A percentile compares a stretch with the other conserved stretches of the same genome.
phyloP scores from a whole-genome alignment of 140 eudicot genomes.

The Flaveria floridana region DNA sequence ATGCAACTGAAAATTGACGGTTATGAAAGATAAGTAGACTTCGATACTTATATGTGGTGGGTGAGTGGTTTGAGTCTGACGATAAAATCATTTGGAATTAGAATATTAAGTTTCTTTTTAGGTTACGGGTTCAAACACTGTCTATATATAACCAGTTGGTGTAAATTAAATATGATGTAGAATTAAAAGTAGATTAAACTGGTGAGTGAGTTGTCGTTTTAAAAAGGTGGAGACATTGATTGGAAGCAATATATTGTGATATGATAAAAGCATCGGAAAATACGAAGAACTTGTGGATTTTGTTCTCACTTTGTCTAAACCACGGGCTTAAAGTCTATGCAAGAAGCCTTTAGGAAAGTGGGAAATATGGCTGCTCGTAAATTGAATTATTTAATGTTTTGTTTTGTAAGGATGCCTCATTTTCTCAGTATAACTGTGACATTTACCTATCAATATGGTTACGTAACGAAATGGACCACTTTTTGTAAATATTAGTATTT shows the following conservation, averaged over 20 bases:
- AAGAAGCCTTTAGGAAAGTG: conserved; percentile 35
- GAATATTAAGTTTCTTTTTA: too few relatives aligned
- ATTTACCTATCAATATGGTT: neutral
- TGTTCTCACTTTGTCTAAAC: conserved; percentile 1
- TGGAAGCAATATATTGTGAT: neutral
- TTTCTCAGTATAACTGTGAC: neutral
- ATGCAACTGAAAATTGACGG: conserved; percentile 36
- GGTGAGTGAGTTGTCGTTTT: too few relatives aligned
- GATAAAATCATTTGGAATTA: too few relatives aligned
- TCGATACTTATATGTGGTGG: neutral
- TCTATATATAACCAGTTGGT: too few relatives aligned
- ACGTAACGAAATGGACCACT: neutral
- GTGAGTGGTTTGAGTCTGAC: too few relatives aligned
- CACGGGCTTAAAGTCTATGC: conserved; percentile 21
- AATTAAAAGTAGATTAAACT: too few relatives aligned
- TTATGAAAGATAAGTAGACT: conserved; percentile 32
- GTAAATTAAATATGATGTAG: too few relatives aligned
- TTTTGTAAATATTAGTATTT: neutral
- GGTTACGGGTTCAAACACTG: too few relatives aligned
- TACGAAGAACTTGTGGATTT: conserved; percentile 24
- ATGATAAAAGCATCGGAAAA: conserved; percentile 19
- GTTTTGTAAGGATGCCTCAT: neutral
- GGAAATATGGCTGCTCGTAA: conserved; percentile 7
- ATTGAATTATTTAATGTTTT: neutral
- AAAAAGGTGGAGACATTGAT: neutral